phyloP scores from a whole-genome alignment of 2,329 filamentous ascomycete species.

The Beauveria sp. region DNA sequence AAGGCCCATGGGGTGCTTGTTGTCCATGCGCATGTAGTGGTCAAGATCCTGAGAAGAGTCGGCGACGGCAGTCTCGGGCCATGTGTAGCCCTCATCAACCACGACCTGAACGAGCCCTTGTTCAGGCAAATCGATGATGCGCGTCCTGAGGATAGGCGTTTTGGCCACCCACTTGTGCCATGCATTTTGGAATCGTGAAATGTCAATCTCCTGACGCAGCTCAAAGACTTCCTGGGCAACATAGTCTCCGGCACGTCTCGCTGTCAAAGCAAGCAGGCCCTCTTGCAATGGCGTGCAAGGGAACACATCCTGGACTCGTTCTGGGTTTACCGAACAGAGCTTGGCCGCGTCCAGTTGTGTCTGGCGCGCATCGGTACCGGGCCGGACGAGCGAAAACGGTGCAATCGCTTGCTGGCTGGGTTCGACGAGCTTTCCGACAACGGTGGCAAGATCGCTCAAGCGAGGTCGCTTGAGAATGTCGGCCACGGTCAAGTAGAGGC shows the following conservation, averaged over 20 bases:
- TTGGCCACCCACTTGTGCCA: constrained; percentile 14
- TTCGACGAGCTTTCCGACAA: constrained; percentile 4
- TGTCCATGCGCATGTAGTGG: neutral
- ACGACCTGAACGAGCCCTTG: constrained; percentile 1
- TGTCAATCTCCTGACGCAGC: constrained; percentile 12
- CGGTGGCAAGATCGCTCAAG: constrained; percentile 35
- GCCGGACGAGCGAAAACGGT: neutral
- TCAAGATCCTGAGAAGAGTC: neutral
- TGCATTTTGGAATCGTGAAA: constrained; percentile 7
- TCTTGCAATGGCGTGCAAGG: constrained; percentile 19
- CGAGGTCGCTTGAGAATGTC: constrained; percentile 37
- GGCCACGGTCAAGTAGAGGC: constrained; percentile 35
- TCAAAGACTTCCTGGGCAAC: constrained; percentile 13
- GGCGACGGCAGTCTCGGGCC: neutral
- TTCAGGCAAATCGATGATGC: constrained; percentile 6
- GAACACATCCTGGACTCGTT: constrained; percentile 15
- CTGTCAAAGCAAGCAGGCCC: constrained; percentile 15
- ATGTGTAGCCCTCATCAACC: neutral
- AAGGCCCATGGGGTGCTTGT: constrained; percentile 11
- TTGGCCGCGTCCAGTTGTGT: constrained; percentile 3
- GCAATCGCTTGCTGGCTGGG: neutral
- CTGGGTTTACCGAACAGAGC: constrained; percentile 12
- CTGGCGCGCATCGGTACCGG: neutral
- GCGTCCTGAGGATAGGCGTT: constrained; percentile 12
- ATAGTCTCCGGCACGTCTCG: constrained; percentile 14